Evolutionary conservation across 2,329 filamentous ascomycete species (phyloP).

Genomic region (Stachybotrys chartarum): DNA sequence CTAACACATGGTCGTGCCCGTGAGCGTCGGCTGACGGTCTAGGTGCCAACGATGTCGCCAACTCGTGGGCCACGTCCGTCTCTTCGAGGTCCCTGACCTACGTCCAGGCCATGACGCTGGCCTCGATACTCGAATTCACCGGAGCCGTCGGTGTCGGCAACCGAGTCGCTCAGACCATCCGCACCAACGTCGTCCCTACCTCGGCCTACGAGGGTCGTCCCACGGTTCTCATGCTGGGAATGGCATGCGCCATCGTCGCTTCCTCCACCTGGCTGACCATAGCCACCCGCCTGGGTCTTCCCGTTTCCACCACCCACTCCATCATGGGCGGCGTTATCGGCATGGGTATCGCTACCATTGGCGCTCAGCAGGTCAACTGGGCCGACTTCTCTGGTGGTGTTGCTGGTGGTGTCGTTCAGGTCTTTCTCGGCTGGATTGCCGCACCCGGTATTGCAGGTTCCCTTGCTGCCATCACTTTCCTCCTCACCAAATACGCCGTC

Average conservation of each 20-base stretch:
- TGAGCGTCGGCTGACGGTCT: not conserved
- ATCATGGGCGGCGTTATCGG: constrained; percentile 53
- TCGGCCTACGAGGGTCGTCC: constrained; percentile 38
- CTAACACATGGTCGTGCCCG: not conserved
- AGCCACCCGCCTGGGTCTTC: constrained; percentile 46
- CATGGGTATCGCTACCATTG: constrained; percentile 50
- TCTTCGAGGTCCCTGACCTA: constrained; percentile 60
- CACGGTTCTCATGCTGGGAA: constrained; percentile 49
- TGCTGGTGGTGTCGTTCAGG: constrained; percentile 38
- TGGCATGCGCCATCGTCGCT: constrained; percentile 47
- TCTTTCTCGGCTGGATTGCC: constrained; percentile 55
- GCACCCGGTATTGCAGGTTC: constrained; percentile 46
- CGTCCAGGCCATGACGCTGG: constrained; percentile 51
- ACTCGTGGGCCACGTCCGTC: constrained; percentile 67
- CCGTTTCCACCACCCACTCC: constrained; percentile 56
- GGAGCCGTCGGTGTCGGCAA: constrained; percentile 54
- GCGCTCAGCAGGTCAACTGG: constrained; percentile 46
- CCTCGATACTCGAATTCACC: constrained; percentile 54
- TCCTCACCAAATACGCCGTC: constrained; percentile 49
- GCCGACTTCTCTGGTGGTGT: constrained; percentile 9
- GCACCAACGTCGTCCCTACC: constrained; percentile 49
- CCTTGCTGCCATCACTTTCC: constrained; percentile 49
- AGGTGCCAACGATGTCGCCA: constrained; percentile 59
- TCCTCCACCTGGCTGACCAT: constrained; percentile 51
- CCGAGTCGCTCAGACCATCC: constrained; percentile 54